These are phyloP conservation scores for Erythrophleum fordii DNA, from an alignment of 306 rosid genomes.

Conservation along the genomic window DNA sequence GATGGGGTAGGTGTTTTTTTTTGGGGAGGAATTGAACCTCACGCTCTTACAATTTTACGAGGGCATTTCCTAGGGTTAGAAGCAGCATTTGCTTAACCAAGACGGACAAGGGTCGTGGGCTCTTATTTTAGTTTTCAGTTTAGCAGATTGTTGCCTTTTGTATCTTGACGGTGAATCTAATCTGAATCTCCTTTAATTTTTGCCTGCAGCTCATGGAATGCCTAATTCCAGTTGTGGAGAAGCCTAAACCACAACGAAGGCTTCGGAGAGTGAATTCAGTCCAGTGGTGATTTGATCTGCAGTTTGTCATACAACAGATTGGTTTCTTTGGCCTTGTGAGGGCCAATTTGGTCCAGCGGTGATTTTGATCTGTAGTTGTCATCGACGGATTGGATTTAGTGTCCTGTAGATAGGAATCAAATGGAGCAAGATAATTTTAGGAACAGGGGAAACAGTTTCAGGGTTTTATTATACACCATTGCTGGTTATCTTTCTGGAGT, in stretches of 20 bases:
- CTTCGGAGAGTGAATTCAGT: conserved; percentile 64
- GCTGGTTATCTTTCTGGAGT: conserved; percentile 7
- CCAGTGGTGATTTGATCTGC: conserved; percentile 21
- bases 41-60: neutral
- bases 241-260: conserved; percentile 44
- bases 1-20: too few relatives aligned
- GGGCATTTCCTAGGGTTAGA: neutral
- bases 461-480: neutral
- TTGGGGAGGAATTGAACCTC: neutral
- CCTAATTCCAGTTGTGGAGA: conserved; percentile 60
- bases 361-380: conserved; percentile 29
- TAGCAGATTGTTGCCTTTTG: neutral
- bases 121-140: neutral
- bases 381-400: neutral
- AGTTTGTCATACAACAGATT: neutral
- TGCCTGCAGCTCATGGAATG: conserved; percentile 71
- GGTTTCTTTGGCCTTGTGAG: neutral
- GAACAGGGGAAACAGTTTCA: neutral
- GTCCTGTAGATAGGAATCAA: conserved; percentile 33
- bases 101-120: conserved; percentile 1
- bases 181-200: neutral
- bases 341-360: conserved; percentile 36
- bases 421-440: conserved; percentile 25
- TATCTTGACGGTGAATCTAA: neutral
- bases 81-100: neutral